Conservation (phyloP, 768 basidiomycete genomes). For the Leccinellum rugosiceps region DNA sequence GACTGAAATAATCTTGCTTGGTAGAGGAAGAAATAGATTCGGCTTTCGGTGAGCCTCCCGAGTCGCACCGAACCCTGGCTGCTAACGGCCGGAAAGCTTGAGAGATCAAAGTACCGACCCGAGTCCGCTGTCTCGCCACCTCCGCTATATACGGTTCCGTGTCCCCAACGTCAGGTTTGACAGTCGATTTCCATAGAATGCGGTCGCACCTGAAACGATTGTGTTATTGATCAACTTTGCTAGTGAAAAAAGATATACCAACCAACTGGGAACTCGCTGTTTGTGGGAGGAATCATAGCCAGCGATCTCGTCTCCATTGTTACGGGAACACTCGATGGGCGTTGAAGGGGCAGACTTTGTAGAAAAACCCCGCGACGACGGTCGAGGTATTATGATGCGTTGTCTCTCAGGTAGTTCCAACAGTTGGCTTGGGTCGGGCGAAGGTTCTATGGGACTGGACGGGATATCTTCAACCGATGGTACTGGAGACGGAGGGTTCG, state of each 20-base stretch:
- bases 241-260: conserved; percentile 21
- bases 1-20: conserved; percentile 24
- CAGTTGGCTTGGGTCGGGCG: conserved; percentile 5
- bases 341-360: conserved; percentile 29
- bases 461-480: conserved; percentile 27
- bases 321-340: conserved; percentile 36
- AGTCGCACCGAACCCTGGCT: conserved; percentile 36
- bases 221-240: conserved; percentile 2
- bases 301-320: conserved; percentile 47
- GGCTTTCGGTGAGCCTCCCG: conserved; percentile 31
- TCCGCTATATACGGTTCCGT: conserved; percentile 37
- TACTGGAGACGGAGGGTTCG: conserved; percentile 23
- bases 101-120: conserved; percentile 52
- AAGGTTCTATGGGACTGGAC: conserved; percentile 17
- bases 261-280: conserved; percentile 84
- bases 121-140: conserved; percentile 37
- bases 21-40: conserved; percentile 15
- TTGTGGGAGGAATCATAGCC: conserved; percentile 82
- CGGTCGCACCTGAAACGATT: conserved; percentile 68
- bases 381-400: conserved; percentile 21
- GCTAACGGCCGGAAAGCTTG: conserved; percentile 51
- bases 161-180: conserved; percentile 43
- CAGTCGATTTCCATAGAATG: conserved; percentile 77
- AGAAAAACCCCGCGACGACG: conserved; percentile 29
- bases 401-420: conserved; percentile 22